Base-by-base conservation (phyloP, 306 rosid species). In the Cucumis cinereus region DNA sequence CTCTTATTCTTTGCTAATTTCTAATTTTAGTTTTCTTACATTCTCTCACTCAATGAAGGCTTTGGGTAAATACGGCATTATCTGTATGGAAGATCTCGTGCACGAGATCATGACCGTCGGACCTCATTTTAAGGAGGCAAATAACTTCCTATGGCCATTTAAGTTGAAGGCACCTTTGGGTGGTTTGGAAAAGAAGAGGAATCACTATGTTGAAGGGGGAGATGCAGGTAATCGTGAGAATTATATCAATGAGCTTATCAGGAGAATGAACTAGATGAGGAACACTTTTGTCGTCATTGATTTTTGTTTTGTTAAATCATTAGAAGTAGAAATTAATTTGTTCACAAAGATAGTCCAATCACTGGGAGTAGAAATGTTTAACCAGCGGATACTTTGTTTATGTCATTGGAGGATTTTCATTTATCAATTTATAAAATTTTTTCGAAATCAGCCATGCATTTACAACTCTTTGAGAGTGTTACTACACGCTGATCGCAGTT, bases 131-230 rank as follows among this genome's bases (percentile, higher is more conserved):
- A 93, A 84, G 92, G 92, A 91, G 82, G 96, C 98, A 54, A 91
- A 91, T 80, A 93, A 91, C 85, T 91, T 88, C 81, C 89, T 93
- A 3, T 93, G 98, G 97, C 97, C 98, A 45, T 91, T 93, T 64
- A 90, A 93, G 89, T 95, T 93, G 20, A 93, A 88, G 90, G 98
- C 98, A 6, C 98, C 98, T 8, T 63, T 91, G 90, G 93, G 98
- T 49, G 98, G 98, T 22, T 81, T 93, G 36, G 83, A 93, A 84
- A 93, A 93, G 83, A 93, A 93, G 90, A 84, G 98, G 75, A 93
- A 93, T 87, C 97, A 93, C 76, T 93, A 93, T 49, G 98, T 93
- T 13, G 98, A 89, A 68, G 98, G 98, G 3, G 98, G 97, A 58
- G 98, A 93, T 82, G 98, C 98, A 0, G 98, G 98, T 10, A 93